Base-by-base conservation (phyloP, 2,329 filamentous ascomycete species). In the Fusarium chlamydosporum region DNA sequence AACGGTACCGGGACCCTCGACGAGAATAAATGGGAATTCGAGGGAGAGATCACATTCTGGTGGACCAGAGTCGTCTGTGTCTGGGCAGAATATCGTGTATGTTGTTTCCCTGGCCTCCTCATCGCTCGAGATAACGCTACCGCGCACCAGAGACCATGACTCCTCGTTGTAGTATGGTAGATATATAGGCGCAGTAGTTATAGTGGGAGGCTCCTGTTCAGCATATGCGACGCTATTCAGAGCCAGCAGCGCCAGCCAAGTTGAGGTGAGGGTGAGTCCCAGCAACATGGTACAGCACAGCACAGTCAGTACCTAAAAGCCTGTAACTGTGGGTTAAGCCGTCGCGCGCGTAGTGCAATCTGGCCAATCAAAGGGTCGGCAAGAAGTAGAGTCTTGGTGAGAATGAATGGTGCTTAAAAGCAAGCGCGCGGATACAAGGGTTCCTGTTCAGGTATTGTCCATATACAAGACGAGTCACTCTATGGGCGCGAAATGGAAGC, bases 71-170 rank as follows among this genome's bases (percentile, higher is more conserved):
- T 80, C 77, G 11, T 79, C 78, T 54, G 80, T 74, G 37, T 81
- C 77, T 11, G 79, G 79, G 62, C 83, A 85, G 70, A 85, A 85
- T 40, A 85, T 81, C 58, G 83, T 84, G 64, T 83, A 85, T 26
- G 81, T 81, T 16, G 83, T 85, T 61, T 79, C 69, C 57, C 67
- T 72, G 7, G 73, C 75, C 11, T 74, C 57, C 16, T 73, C 66
- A 59, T 84, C 83, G 62, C 76, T 82, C 34, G 78, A 77, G 18
- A 85, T 67, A 50, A 85, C 75, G 71, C 82, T 85, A 15, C 83
- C 83, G 46, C 82, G 81, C 47, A 84, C 74, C 6, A 79, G 66
- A 12, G 78, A 78, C 83, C 83, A 85, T 34, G 80, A 77, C n/a
- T 78, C 74, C 33, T 77, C 60, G 38, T 75, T 65, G 52, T 84